Evolutionary conservation across 768 basidiomycete species (phyloP), one percentile per base, ranked within the genome.

Genomic region (Pisolithus marmoratus): DNA sequence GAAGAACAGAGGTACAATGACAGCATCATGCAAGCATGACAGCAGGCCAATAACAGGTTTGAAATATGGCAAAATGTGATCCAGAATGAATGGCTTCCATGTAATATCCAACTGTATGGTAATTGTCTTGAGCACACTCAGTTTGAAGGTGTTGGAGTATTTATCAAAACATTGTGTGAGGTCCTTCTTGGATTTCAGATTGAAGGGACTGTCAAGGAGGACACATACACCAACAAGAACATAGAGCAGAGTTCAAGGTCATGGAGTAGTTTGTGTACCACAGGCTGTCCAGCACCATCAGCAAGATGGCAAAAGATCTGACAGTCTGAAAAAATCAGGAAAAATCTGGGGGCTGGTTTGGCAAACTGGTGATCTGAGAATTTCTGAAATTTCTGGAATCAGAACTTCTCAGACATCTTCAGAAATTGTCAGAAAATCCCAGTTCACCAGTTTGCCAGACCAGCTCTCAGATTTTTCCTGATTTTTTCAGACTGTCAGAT

Each of bases 101-200:
- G 37, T 38, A n/a, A 38, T 12, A 38, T 38, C 37, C 37, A 14
- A 38, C 37, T 38, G 37, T 12, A 38, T 38, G 5, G 12, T 38
- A 14, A 38, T 38, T 38, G 37, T 38, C 37, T 38, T 38, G 15
- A 38, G 19, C 37, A 38, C 12, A n/a, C 54, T 53, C 4, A 24
- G 54, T 6, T 41, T 7, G 19, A 37, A 46, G 5, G 43, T 55
- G 8, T 49, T 46, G 48, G 49, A 55, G 5, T 49, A 24, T 7
- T 44, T 44, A 24, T 55, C 27, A 8, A 17, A 55, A 44, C 54
- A 55, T 11, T 53, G 23, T 3, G 27, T 43, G 9, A 49, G 51
- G 1, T 48, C 11, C 0, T 3, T 20, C 2, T 40, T 19, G 1
- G 26, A 29, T 29, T 53, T 55, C 17, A 29, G 24, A 11, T 22